Conservation (phyloP, 2,329 filamentous ascomycete genomes). For the Pseudopyrenochaeta lycopersici region DNA sequence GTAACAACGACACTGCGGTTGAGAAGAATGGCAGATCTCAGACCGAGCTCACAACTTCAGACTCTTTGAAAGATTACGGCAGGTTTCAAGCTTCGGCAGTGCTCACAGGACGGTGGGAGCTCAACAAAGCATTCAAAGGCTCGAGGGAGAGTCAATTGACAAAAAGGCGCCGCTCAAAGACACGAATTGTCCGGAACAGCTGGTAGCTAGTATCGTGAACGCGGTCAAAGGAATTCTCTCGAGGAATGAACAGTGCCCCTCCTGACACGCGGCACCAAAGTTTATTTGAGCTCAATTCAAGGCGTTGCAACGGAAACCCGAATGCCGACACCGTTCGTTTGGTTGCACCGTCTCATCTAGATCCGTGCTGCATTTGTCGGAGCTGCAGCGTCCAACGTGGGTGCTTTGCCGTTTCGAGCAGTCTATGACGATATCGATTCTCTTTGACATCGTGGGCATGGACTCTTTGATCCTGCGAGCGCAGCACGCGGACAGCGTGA, state of each 20-base stretch:
- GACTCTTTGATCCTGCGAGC: background rate
- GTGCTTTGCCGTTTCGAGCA: slow-evolving; percentile 47
- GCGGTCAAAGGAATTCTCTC: slow-evolving; percentile 1
- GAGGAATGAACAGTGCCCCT: slow-evolving; percentile 6
- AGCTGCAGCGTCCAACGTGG: slow-evolving; percentile 37
- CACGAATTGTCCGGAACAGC: background rate
- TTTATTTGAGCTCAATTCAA: slow-evolving; percentile 8
- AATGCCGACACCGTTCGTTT: slow-evolving; percentile 26
- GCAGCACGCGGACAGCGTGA: background rate
- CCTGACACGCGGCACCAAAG: slow-evolving; percentile 4
- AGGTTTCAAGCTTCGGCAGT: background rate
- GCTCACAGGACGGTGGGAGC: background rate
- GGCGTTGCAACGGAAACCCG: slow-evolving; percentile 12
- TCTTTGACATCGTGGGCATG: slow-evolving; percentile 3
- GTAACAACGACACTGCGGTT: background rate
- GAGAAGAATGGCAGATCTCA: too few relatives aligned
- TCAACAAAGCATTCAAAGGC: background rate
- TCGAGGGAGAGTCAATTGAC: background rate
- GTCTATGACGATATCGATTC: slow-evolving; percentile 45
- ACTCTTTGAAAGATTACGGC: background rate
- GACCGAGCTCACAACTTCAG: background rate
- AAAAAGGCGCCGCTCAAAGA: background rate
- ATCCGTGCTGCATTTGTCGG: slow-evolving; percentile 41
- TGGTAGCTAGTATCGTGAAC: slow-evolving; percentile 5
- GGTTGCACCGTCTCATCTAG: slow-evolving; percentile 29